Evolutionary conservation across 306 rosid genomes (phyloP), one percentile per base, ranked within the genome.

Genomic region (Neltuma alba): DNA sequence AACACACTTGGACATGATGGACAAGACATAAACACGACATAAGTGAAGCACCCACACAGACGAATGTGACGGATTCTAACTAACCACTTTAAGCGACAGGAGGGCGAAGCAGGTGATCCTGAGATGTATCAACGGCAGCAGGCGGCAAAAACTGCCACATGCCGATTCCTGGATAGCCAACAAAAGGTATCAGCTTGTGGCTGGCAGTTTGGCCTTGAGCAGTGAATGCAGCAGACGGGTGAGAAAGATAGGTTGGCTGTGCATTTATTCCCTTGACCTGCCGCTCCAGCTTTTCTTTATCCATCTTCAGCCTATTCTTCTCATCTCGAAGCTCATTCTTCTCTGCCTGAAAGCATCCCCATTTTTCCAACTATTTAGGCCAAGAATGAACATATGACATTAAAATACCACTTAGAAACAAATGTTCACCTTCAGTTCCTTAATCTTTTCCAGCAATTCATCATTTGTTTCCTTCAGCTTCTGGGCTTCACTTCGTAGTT

Each of bases 101-200:
- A 21, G 99, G 94, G 42, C 92, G 98, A 52, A 91, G 98, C 44
- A 91, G 87, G 74, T 95, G 98, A 83, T 95, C 99, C 75, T 83
- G 89, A 33, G 99, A 95, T 42, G 97, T 93, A 71, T 95, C 99
- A 72, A 95, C 73, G 9, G 92, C 81, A 40, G 97, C 85, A 18
- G 92, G 96, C 13, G 96, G 86, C 96, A 93, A 89, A 76, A 90
- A 91, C 82, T 93, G 97, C 99, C 99, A 95, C 98, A 95, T 95
- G 21, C 92, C 87, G 15, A 91, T 75, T 75, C 99, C 96, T 52
- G 98, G 96, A 78, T 95, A 95, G 37, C 98, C 97, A 10, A 89
- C 84, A 31, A 88, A 89, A 33, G 99, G 99, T 81, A 93, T 82
- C 78, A 91, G 58, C 86, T 95, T 95, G 69, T 89, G 89, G 48